A percentile compares a stretch with the other conserved stretches of the same genome.
These are phyloP conservation scores for Obba rivulosa DNA, from an alignment of 768 basidiomycete genomes.

Conservation along the genomic window DNA sequence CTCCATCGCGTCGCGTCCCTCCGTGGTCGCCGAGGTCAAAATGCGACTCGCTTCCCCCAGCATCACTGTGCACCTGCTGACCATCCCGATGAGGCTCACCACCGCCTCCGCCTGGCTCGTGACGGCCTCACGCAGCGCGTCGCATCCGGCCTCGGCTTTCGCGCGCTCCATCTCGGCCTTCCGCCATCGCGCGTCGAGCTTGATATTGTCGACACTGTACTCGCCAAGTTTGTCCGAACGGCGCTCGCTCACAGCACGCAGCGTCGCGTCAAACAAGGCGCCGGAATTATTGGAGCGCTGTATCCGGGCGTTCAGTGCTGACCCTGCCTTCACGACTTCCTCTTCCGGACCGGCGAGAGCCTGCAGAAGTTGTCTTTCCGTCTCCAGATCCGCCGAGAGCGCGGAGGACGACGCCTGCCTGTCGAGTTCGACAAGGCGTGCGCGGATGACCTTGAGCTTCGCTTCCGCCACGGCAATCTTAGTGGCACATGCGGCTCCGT, in stretches of 20 bases:
- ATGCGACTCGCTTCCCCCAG: constrained; percentile 52
- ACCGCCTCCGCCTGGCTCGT: constrained; percentile 61
- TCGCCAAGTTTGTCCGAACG: constrained; percentile 78
- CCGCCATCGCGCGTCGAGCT: constrained; percentile 58
- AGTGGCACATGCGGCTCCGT: constrained; percentile 71
- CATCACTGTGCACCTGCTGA: constrained; percentile 72
- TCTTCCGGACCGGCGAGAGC: constrained; percentile 71
- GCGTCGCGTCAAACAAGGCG: constrained; percentile 81
- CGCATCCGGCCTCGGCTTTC: constrained; percentile 61
- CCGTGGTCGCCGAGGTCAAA: constrained; percentile 35
- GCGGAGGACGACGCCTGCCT: constrained; percentile 28
- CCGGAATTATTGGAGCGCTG: constrained; percentile 68
- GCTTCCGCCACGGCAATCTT: constrained; percentile 65
- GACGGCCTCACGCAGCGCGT: constrained; percentile 57
- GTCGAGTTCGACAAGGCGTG: constrained; percentile 56
- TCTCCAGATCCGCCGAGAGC: constrained; percentile 56
- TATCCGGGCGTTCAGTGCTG: constrained; percentile 51
- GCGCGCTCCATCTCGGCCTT: constrained; percentile 68
- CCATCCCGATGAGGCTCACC: constrained; percentile 71
- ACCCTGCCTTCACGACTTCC: constrained; percentile 52
- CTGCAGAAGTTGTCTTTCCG: constrained; percentile 65
- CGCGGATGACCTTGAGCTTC: constrained; percentile 59
- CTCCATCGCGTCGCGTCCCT: constrained; percentile 31
- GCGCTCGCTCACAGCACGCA: constrained; percentile 78
- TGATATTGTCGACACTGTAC: constrained; percentile 59